Evolutionary conservation across 306 rosid genomes (phyloP), one percentile per base, ranked within the genome.

Genomic region (Malus sieversii): DNA sequence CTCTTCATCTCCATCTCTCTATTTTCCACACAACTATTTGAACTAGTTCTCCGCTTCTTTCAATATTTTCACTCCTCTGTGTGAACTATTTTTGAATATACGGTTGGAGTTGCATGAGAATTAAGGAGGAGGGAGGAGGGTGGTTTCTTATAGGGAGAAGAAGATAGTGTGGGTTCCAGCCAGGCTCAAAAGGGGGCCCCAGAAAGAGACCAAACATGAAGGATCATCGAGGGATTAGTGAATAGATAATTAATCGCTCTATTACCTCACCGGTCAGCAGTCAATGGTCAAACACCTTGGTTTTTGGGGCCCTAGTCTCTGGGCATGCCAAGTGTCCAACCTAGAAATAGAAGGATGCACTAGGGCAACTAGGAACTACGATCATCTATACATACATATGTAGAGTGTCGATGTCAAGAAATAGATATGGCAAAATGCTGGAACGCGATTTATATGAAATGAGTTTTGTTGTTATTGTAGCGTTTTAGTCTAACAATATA

Each of bases 1-100:
- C 61, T 57, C 55, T 80, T 66, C 80, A 63, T 63, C 83, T 80
- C 25, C 83, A 75, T 69, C 52, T 18, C 60, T 12, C 59, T 61
- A 27, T 25, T n/a, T 53, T 27, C 75, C 4, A 12, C 19, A 18
- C 4, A n/a, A 12, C 48, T 29, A 18, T 20, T 13, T 23, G 20
- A 32, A 20, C 18, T 48, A 48, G 3, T 33, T 19, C 25, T 25
- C 4, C 29, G 53, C 23, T 45, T 45, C 71, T 35, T 19, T 48
- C 19, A 48, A 18, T 38, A 7, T 51, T 46, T 33, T 20, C 72
- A 27, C 38, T 5, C 69, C 9, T 8, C 44, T 33, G 45, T 20
- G 19, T 29, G 53, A 10, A 57, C n/a, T 75, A 38, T 44, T 69
- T 73, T 38, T 67, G 57, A 22, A 16, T 19, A 4, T 25, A 6